These are phyloP conservation scores for Colletotrichum tamarilloi DNA, from an alignment of 2,329 filamentous ascomycete genomes.

Conservation along the genomic window DNA sequence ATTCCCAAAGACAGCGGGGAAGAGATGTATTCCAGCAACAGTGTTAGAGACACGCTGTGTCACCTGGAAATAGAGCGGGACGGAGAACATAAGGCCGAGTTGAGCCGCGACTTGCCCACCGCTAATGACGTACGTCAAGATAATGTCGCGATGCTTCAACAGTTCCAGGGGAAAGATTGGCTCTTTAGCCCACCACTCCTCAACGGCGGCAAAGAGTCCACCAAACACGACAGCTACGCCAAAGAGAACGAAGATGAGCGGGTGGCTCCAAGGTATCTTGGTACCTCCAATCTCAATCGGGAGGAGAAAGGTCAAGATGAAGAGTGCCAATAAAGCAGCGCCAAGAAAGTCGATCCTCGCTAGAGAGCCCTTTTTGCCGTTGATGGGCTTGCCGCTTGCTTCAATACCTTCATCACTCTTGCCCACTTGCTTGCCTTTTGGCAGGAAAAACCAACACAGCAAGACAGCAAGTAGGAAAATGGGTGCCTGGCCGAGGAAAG, in stretches of 20 bases:
- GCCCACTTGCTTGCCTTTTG: constrained; percentile 43
- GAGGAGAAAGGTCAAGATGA: constrained; percentile 67
- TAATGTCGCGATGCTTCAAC: constrained; percentile 61
- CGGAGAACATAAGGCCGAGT: constrained; percentile 63
- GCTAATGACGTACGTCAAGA: constrained; percentile 64
- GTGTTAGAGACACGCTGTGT: constrained; percentile 68
- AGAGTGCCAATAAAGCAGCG: constrained; percentile 65
- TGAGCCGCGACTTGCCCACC: constrained; percentile 68
- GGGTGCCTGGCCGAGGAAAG: constrained; percentile 72
- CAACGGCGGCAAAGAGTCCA: constrained; percentile 21
- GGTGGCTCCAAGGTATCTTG: constrained; percentile 62
- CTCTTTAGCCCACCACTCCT: constrained; percentile 54
- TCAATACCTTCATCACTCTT: neutral
- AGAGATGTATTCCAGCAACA: constrained; percentile 67
- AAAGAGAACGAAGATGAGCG: constrained; percentile 57
- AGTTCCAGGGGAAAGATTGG: constrained; percentile 70
- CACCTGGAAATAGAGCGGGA: constrained; percentile 78
- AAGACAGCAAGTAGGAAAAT: constrained; percentile 65
- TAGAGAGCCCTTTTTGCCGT: constrained; percentile 40
- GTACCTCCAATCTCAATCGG: constrained; percentile 68
- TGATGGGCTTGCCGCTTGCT: neutral
- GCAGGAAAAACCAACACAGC: constrained; percentile 63
- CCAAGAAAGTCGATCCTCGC: constrained; percentile 67
- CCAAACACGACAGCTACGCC: constrained; percentile 36
- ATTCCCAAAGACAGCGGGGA: constrained; percentile 76